These are phyloP conservation scores for Alternaria metachromatica DNA, from an alignment of 2,329 filamentous ascomycete genomes.

Conservation along the genomic window DNA sequence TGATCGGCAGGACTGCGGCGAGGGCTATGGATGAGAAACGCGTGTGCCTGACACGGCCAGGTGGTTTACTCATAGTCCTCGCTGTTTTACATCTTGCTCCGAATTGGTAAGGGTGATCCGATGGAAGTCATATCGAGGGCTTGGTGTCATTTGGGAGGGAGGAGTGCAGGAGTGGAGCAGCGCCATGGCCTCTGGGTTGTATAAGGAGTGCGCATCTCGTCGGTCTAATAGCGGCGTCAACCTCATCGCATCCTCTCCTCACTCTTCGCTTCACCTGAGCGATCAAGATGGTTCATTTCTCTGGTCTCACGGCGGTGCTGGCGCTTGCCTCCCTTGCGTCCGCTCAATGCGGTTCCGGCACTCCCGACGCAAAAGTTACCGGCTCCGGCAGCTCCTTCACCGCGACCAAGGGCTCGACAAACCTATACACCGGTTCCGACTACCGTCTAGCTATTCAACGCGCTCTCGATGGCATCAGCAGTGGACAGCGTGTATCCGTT, in stretches of 20 bases:
- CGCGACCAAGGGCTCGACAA: conserved; percentile 53
- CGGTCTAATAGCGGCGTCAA: neutral
- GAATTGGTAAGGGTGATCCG: neutral
- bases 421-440: conserved; percentile 61
- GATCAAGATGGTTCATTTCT: conserved; percentile 48
- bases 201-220: neutral
- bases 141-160: neutral
- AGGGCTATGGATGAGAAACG: neutral
- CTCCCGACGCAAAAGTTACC: conserved; percentile 56
- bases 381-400: conserved; percentile 56
- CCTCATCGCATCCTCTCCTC: neutral
- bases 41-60: neutral
- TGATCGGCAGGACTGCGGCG: neutral
- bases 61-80: neutral
- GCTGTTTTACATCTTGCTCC: neutral
- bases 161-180: neutral
- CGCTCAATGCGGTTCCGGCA: conserved; percentile 59
- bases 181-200: neutral
- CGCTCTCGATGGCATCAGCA: conserved; percentile 59
- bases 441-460: conserved; percentile 63
- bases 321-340: conserved; percentile 49
- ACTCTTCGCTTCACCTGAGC: neutral
- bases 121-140: neutral
- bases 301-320: conserved; percentile 51
- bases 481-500: conserved; percentile 62